Evolutionary conservation across 179 eudicot species (phyloP).

Genomic region (Nepenthes alata): DNA sequence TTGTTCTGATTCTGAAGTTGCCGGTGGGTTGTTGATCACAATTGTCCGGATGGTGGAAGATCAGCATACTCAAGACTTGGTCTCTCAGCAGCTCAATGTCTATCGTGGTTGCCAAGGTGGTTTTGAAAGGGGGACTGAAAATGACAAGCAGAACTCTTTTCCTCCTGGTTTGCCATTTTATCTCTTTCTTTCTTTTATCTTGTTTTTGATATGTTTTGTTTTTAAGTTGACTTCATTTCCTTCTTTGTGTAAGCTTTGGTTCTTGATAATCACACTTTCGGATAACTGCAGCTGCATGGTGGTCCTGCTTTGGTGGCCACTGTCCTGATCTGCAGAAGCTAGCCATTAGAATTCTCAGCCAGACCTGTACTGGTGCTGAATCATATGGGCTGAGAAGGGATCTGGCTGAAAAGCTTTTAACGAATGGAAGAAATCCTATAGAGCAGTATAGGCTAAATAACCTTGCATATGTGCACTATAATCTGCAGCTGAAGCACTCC

Average conservation of each 20-base stretch:
- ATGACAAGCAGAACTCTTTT: slow-evolving; percentile 8
- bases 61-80: slow-evolving; percentile 18
- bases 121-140: slow-evolving; percentile 16
- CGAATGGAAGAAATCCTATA: slow-evolving; percentile 12
- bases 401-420: slow-evolving; percentile 43
- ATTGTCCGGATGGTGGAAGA: slow-evolving; percentile 20
- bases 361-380: slow-evolving; percentile 52
- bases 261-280: not conserved
- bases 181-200: not conserved
- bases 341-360: slow-evolving; percentile 49
- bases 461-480: slow-evolving; percentile 36
- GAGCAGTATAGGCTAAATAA: slow-evolving; percentile 27
- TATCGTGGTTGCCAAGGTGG: slow-evolving; percentile 14
- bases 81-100: slow-evolving; percentile 15
- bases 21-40: slow-evolving; percentile 23
- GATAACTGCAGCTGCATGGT: slow-evolving; percentile 46
- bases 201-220: slow-evolving; percentile 1
- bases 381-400: slow-evolving; percentile 38
- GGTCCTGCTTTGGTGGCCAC: slow-evolving; percentile 36
- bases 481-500: slow-evolving; percentile 31
- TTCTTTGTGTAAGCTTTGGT: not conserved
- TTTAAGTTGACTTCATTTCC: not conserved
- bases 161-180: slow-evolving; percentile 35
- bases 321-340: slow-evolving; percentile 58
- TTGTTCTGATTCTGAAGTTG: slow-evolving; percentile 26